These are phyloP conservation scores for Colletotrichum neosansevieriae DNA, from an alignment of 2,329 filamentous ascomycete species.

Conservation along the genomic window DNA sequence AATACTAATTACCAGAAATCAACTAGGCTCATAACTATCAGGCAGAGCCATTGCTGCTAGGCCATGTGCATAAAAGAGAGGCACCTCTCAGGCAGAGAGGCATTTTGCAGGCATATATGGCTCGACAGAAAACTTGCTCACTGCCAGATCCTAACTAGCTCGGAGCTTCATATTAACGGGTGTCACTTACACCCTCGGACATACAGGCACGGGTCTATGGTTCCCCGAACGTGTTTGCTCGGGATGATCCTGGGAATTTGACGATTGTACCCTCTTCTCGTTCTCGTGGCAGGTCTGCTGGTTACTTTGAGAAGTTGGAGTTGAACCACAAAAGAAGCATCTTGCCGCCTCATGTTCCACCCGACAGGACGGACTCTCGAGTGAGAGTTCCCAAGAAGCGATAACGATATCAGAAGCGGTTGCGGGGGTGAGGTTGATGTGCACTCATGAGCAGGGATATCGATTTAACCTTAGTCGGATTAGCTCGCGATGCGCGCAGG, in stretches of 20 bases:
- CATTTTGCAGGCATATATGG: no score
- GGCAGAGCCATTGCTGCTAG: no score
- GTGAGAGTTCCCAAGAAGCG: not conserved
- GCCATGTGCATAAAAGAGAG: no score
- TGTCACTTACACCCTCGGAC: not conserved
- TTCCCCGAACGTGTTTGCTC: not conserved
- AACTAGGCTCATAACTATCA: no score
- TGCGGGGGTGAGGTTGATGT: not conserved
- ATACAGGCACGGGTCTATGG: slow-evolving; percentile 3
- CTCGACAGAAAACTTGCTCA: slow-evolving; percentile 32
- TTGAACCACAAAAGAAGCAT: not conserved
- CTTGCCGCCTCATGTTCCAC: not conserved
- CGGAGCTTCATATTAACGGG: not conserved
- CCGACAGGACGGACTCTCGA: not conserved
- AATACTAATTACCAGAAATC: no score
- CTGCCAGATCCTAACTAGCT: slow-evolving; percentile 15
- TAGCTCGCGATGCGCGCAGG: slow-evolving; percentile 37
- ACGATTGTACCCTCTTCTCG: no score
- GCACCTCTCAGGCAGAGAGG: no score
- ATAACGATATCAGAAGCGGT: slow-evolving; percentile 6
- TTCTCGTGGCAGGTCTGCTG: no score
- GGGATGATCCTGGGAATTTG: not conserved
- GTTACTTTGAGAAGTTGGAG: not conserved
- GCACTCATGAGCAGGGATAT: slow-evolving; percentile 10
- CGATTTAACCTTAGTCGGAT: slow-evolving; percentile 32